Percentiles rank a stretch among this genome's conserved stretches.
These are phyloP conservation scores for Eucalyptus grandis DNA, from an alignment of 345 rosid genomes.

Conservation along the genomic window DNA sequence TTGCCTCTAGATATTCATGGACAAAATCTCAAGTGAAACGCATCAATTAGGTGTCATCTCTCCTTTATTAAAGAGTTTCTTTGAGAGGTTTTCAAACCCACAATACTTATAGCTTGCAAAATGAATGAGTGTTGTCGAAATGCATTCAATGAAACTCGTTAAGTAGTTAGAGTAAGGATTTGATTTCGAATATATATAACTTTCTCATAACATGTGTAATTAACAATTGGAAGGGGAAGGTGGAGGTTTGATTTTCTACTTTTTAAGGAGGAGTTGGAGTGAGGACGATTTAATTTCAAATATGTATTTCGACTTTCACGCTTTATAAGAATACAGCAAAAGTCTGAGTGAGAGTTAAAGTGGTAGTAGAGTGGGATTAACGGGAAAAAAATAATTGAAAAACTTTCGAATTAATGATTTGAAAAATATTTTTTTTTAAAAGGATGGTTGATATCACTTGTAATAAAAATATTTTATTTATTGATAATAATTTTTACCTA, in stretches of 20 bases:
- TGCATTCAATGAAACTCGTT: not conserved
- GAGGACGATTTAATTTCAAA: fast-evolving
- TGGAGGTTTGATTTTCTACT: too few relatives aligned
- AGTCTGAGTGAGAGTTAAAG: fast-evolving
- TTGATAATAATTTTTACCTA: fast-evolving
- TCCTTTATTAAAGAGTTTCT: not conserved
- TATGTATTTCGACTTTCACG: fast-evolving
- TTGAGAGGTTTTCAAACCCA: not conserved
- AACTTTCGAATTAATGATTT: fast-evolving
- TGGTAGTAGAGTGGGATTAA: fast-evolving
- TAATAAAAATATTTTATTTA: too few relatives aligned
- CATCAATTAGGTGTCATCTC: not conserved
- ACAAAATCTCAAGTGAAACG: not conserved
- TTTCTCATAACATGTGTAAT: not conserved
- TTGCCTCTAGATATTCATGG: not conserved
- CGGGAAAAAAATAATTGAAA: not conserved
- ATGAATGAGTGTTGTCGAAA: not conserved
- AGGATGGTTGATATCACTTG: too few relatives aligned
- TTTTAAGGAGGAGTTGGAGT: fast-evolving
- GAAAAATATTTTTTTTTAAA: fast-evolving
- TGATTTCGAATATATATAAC: not conserved
- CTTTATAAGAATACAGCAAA: too few relatives aligned
- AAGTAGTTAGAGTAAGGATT: not conserved
- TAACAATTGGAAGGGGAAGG: not conserved
- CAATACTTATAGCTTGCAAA: not conserved